Evolutionary conservation across 495 filamentous ascomycete genomes (phyloP), one percentile per base, ranked within the genome.

Genomic region (Cryomyces antarcticus): DNA sequence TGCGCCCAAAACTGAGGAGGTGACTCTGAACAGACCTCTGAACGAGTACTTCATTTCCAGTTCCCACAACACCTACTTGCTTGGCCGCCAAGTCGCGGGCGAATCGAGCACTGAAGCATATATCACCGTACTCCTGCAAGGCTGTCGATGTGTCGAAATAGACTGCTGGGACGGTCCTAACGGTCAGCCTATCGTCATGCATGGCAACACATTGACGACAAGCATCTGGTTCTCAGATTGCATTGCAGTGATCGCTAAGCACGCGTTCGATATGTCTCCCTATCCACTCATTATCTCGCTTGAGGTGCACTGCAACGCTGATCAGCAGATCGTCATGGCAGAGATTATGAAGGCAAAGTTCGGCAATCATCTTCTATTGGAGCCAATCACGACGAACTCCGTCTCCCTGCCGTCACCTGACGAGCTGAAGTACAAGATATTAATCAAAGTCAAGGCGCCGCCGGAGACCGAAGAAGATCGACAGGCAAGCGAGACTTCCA

Each of bases 1-100:
- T 3, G 43, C 48, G 4, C 35, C 36, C 29, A 45, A 68, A 38
- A 67, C 75, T 5, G 59, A 72, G 30, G 66, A 71, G 10, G 38
- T 39, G 41, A 62, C 64, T 12, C 75, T 93, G 39, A 73, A 89
- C 49, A 75, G 81, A 29, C 89, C 89, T 0, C 61, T 97, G 54
- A 93, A 93, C 56, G 89, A 97, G 53, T 97, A 97, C 55, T 95
- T 86, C 70, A 89, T 96, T 47, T 95, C 88, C 4, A 94, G 86
- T 65, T 95, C 88, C 12, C 89, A 97, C 66, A 97, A 97, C 59
- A 96, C 89, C 7, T 97, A 97, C 54, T 75, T 97, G 7, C 62
- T 89, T 27, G 89, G 89, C 12, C 77, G 85, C 24, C 89, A 97
- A 58, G 77, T 96, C 7, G 78, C 74, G 29, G 86, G 85, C 27